Evolutionary conservation across 306 rosid species (phyloP).

Genomic region (Dryas octopetala): DNA sequence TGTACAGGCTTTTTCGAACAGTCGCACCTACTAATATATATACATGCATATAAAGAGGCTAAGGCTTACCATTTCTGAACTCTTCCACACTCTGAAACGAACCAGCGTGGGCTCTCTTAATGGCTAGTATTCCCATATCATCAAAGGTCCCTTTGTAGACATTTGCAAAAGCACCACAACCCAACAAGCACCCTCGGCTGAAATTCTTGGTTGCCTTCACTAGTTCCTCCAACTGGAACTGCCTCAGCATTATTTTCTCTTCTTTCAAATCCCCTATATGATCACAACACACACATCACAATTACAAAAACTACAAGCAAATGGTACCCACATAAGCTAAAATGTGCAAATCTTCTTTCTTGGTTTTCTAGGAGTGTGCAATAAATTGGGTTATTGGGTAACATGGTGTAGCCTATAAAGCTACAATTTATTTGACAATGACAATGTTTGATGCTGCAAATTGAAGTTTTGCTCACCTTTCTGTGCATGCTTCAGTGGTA

Average conservation of each 20-base stretch:
- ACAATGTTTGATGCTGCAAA: background rate
- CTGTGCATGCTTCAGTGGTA: constrained; percentile 5
- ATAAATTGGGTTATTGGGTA: background rate
- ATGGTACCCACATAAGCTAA: background rate
- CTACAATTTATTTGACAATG: background rate
- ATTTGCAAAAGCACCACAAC: constrained; percentile 79
- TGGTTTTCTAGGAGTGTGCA: background rate
- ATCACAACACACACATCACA: constrained; percentile 11
- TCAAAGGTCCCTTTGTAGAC: constrained; percentile 66
- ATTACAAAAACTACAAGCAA: too few relatives aligned
- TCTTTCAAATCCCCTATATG: constrained; percentile 31
- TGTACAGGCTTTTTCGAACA: background rate
- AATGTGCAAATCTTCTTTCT: background rate
- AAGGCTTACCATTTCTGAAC: constrained; percentile 61
- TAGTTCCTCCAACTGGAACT: constrained; percentile 56
- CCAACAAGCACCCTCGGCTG: constrained; percentile 58
- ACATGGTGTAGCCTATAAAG: background rate
- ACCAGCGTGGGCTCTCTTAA: constrained; percentile 65
- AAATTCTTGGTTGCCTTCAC: constrained; percentile 67
- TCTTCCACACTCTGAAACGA: constrained; percentile 55
- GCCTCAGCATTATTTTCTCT: constrained; percentile 47
- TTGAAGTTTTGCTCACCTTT: constrained; percentile 42
- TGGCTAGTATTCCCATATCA: constrained; percentile 55
- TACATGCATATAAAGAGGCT: too few relatives aligned
- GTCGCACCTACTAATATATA: too few relatives aligned